Evolutionary conservation across 768 basidiomycete genomes (phyloP), one percentile per base, ranked within the genome.

Genomic region (Russula sp.): DNA sequence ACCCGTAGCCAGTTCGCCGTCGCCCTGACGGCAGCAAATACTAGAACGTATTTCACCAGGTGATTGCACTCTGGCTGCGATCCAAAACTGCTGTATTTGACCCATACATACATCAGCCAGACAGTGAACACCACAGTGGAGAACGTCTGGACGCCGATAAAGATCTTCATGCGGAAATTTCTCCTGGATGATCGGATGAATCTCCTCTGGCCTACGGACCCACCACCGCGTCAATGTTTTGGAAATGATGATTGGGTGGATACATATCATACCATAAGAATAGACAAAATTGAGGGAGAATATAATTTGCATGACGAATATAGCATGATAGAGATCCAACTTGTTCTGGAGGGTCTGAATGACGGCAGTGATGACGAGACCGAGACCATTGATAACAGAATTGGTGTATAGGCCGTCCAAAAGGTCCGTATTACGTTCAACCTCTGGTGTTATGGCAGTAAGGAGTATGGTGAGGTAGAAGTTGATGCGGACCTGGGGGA

Each of bases 241-340:
- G n/a, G 52, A 29, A 46, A 41, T 20, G 20, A 32, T 16, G 22
- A 10, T 18, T 38, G 22, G 50, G n/a, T 7, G 18, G 29, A 32
- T 5, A 34, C 14, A 34, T 25, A 43, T 5, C 42, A 29, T 53
- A 58, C 61, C 56, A 38, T 58, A 52, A 29, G 14, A 10, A 34
- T 42, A 63, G 16, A 63, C 50, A 5, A 53, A 39, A 32, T 42
- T 49, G 6, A 62, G 56, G 14, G 56, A 53, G 38, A 53, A 46
- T 8, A 58, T 41, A 2, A 48, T 52, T 16, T 63, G 56, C 61
- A 58, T 63, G 8, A 63, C 61, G 38, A 58, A 41, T 8, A 63
- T 47, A 0, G 61, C 61, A 48, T 63, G 61, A 53, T 63, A 63
- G 38, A 63, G 25, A 45, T 63, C 56, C 13, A 63, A 32, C n/a